These are phyloP conservation scores for Starmera caribaea DNA, from an alignment of 805 yeast genomes.

Conservation along the genomic window DNA sequence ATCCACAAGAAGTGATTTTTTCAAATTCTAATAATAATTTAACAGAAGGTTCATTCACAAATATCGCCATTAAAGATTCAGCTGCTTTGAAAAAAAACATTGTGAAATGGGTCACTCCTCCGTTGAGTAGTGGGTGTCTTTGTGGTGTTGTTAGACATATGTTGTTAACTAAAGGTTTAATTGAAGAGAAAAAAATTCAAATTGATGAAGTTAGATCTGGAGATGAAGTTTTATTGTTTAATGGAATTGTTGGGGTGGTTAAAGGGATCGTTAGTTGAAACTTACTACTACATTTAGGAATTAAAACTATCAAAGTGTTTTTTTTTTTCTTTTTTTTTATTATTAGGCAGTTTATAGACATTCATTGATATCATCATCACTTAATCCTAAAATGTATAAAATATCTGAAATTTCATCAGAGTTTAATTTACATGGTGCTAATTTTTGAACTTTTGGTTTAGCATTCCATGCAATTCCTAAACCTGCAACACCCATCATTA, in stretches of 20 bases:
- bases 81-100: constrained; percentile 18
- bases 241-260: constrained; percentile 76
- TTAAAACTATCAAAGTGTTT: not conserved
- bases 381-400: constrained; percentile 71
- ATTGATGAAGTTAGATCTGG: constrained; percentile 46
- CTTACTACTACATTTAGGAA: not conserved
- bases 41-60: constrained; percentile 79
- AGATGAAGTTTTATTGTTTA: constrained; percentile 62
- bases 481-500: constrained; percentile 89
- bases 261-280: constrained; percentile 38
- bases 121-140: constrained; percentile 68
- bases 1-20: constrained; percentile 60
- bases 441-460: constrained; percentile 78
- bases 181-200: constrained; percentile 43
- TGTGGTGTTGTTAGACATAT: constrained; percentile 74
- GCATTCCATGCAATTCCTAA: constrained; percentile 97
- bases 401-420: constrained; percentile 64
- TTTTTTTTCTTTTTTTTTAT: not conserved
- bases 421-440: constrained; percentile 79
- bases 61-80: constrained; percentile 47
- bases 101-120: constrained; percentile 68
- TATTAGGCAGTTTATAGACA: not conserved
- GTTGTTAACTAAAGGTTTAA: constrained; percentile 40
- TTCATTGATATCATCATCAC: constrained; percentile 40
- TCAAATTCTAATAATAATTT: constrained; percentile 50